Base-by-base conservation (phyloP, 352 stramenopile genomes). In the Phytophthora idaei region DNA sequence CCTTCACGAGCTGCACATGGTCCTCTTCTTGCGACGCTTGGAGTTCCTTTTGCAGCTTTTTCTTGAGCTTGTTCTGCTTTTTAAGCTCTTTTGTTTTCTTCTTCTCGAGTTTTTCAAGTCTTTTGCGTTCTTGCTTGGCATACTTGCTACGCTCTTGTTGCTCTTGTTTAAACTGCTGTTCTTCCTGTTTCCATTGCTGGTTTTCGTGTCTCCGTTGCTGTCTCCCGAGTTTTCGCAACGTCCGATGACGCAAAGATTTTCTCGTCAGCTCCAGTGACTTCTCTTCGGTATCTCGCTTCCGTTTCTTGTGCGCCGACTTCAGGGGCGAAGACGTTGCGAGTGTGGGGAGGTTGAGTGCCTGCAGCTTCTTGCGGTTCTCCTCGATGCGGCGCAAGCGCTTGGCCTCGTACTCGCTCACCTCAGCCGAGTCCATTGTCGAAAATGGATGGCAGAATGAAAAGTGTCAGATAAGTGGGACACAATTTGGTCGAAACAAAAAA, bases 371-470 rank as follows among this genome's bases (percentile, higher is more conserved):
- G 27, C 76, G 77, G 65, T 91, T 91, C 64, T 80, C 73, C 37
- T 75, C 74, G 11, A 91, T 80, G 61, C 81, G 83, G 57, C 71
- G 77, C 57, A 73, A 55, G 12, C 83, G 81, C 68, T 92, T 91
- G 54, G 73, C 69, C 48, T 92, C 83, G 45, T 92, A 92, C 56
- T 76, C 83, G 53, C 71, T 78, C 60, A 87, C 52, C 21, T 14
- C 21, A 9, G 14, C 21, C 17, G 7, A 32, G 34, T 42, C 11
- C 27, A 34, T 32, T 41, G 52, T 59, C 25, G 17, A 32, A 64
- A 73, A 73, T 69, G 65, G 62, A 29, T 73, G 65, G 65, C 29
- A 47, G 41, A 41, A 54, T 37, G 37, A 28, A 64, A 51, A 32
- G 9, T 48, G 37, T 25, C n/a, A 47, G 10, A 39, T 37, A 27